Base-by-base conservation (phyloP, 2,329 filamentous ascomycete genomes). In the Acephala macrosclerotiorum region DNA sequence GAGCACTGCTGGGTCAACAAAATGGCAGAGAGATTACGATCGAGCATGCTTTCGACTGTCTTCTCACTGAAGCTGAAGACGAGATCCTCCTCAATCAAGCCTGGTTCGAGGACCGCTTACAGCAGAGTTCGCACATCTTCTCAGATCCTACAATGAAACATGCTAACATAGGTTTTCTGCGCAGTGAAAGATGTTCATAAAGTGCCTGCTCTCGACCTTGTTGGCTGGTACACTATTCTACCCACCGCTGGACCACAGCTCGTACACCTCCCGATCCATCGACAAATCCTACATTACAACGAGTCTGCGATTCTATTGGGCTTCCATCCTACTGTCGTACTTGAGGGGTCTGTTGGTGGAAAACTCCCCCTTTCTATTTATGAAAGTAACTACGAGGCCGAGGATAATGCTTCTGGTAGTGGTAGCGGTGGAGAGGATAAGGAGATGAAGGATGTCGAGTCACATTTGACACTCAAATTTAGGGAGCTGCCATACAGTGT, bases 301-400 rank as follows among this genome's bases (percentile, higher is more conserved):
- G 94, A 97, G 77, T 93, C 92, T 1, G 89, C 92, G 7, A 83
- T 97, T 25, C 86, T 99, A 12, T 87, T 98, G 22, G 90, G 93
- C 2, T 96, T 99, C 77, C 94, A 98, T 73, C 89, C 93, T 0
- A 81, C 85, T 57, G 83, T 85, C 65, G 80, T 86, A 2, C 74
- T 84, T 12, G 77, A 81, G 47, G 82, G 82, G 47, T 81, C 88
- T 1, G 85, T 88, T 11, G 91, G 91, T 20, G 92, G 93, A 68
- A 95, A 93, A 75, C 86, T 99, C 3, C 96, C 96, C 4, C 83
- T 98, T 68, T 94, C 93, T 1, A 88, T 99, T 60, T 99, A 96
- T 80, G 96, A 99, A 78, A 93, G 89, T 71, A 88, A 89, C 66
- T 88, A 89, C 70, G 93, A 96, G 75, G 87, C 86, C n/a, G 89